Conservation (phyloP, 2,329 filamentous ascomycete species). For the Paecilomyces sp. region DNA sequence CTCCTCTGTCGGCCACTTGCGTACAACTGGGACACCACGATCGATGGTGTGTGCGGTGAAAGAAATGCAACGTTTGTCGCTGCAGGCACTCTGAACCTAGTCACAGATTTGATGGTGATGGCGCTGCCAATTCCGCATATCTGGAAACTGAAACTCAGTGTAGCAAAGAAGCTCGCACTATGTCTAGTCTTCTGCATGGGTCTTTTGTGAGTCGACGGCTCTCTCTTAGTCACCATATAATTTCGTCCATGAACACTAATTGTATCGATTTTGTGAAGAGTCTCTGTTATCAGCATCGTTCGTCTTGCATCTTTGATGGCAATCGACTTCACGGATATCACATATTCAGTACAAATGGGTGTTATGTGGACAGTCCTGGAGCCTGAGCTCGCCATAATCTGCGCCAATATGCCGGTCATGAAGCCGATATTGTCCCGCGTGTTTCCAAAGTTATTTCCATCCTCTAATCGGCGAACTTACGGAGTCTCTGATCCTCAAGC, state of each 20-base stretch:
- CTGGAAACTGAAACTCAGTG: constrained; percentile 1
- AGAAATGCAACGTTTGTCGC: neutral
- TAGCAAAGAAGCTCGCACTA: neutral
- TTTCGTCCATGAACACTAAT: neutral
- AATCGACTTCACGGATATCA: neutral
- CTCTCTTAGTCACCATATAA: neutral
- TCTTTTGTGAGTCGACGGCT: neutral
- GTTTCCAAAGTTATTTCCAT: neutral
- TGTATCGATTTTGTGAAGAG: neutral
- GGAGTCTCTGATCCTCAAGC: neutral
- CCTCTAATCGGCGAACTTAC: neutral
- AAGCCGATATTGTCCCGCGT: neutral
- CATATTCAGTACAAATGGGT: neutral
- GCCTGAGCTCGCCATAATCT: neutral
- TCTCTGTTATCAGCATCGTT: neutral
- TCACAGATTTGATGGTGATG: neutral
- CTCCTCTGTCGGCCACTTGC: constrained; percentile 6
- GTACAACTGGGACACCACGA: constrained; percentile 4
- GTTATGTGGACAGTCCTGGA: neutral
- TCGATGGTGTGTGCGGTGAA: neutral
- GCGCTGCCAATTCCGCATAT: constrained; percentile 1
- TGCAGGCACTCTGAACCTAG: constrained; percentile 3
- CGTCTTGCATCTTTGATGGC: neutral
- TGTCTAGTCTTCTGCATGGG: neutral
- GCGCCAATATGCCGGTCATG: neutral